Conservation (phyloP, 345 rosid species). For the Triadica sebifera region DNA sequence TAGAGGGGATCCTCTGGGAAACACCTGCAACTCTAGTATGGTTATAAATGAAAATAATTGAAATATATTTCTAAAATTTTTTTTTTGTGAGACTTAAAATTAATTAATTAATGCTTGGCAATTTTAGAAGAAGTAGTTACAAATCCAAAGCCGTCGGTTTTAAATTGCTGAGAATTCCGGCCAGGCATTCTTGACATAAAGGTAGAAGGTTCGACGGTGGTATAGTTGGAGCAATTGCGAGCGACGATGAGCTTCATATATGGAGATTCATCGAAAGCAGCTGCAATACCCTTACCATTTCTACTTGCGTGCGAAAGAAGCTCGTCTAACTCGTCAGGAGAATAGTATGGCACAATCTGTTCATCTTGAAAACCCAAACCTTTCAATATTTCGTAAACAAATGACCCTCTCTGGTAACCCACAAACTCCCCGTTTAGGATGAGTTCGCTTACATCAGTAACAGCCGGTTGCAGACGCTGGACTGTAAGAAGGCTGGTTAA, state of each 20-base stretch:
- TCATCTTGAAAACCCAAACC: slow-evolving; percentile 20
- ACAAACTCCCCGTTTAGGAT: slow-evolving; percentile 32
- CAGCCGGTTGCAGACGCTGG: slow-evolving; percentile 44
- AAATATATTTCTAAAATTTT: too few relatives aligned
- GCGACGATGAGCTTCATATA: slow-evolving; percentile 28
- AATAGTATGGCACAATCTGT: slow-evolving; percentile 12
- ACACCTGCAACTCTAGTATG: neutral
- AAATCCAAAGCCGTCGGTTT: slow-evolving; percentile 40
- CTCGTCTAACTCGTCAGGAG: slow-evolving; percentile 19
- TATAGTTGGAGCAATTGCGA: slow-evolving; percentile 22
- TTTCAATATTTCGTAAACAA: slow-evolving; percentile 31
- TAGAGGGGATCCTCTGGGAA: slow-evolving; percentile 13
- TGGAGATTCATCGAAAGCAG: slow-evolving; percentile 39
- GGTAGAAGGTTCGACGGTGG: slow-evolving; percentile 14
- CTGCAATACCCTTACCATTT: slow-evolving; percentile 31
- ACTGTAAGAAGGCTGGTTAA: slow-evolving; percentile 52
- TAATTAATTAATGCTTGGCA: slow-evolving; percentile 14
- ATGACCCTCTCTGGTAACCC: slow-evolving; percentile 45
- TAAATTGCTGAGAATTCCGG: neutral
- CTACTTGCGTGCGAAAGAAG: slow-evolving; percentile 25
- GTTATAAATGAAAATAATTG: too few relatives aligned
- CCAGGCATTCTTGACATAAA: too few relatives aligned
- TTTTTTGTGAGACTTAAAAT: too few relatives aligned
- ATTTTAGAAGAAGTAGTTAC: too few relatives aligned
- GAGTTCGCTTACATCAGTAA: slow-evolving; percentile 38